These are phyloP conservation scores for Phialophora tarda DNA, from an alignment of 2,329 filamentous ascomycete species.

Conservation along the genomic window DNA sequence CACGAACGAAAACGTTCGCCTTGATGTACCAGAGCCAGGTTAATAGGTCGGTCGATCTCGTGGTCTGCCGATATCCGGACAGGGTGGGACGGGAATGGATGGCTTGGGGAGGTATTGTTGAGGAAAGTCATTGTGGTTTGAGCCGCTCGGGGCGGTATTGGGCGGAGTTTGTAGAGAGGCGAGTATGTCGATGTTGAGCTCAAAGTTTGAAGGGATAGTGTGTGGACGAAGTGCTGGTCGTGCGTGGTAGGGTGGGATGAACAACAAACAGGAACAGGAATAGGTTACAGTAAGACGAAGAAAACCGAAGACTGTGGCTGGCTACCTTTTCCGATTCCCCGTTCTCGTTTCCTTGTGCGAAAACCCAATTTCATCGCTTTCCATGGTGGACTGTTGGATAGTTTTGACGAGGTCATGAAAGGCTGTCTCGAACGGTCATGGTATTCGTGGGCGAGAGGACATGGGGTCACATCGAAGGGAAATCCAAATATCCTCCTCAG, in stretches of 20 bases:
- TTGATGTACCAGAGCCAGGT: constrained; percentile 7
- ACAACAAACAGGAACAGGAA: no score
- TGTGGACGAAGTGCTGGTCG: no score
- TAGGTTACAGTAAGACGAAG: no score
- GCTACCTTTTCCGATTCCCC: background rate
- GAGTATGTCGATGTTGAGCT: background rate
- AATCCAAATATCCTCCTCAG: background rate
- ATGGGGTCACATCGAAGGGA: background rate
- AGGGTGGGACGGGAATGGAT: background rate
- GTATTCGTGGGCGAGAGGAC: background rate
- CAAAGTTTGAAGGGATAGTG: no score
- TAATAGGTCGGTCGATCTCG: background rate
- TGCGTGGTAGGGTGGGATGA: no score
- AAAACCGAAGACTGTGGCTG: no score
- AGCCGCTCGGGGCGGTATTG: background rate
- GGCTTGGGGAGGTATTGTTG: background rate
- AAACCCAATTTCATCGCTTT: background rate
- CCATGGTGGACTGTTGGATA: background rate
- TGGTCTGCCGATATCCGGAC: background rate
- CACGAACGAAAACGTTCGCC: constrained; percentile 4
- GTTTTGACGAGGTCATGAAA: background rate
- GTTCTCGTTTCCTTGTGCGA: background rate
- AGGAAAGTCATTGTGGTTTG: background rate
- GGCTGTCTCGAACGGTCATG: background rate
- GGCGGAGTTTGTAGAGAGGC: background rate